Evolutionary conservation across 2,329 filamentous ascomycete genomes (phyloP), one percentile per base, ranked within the genome.

Genomic region (Microascus cirrosus): DNA sequence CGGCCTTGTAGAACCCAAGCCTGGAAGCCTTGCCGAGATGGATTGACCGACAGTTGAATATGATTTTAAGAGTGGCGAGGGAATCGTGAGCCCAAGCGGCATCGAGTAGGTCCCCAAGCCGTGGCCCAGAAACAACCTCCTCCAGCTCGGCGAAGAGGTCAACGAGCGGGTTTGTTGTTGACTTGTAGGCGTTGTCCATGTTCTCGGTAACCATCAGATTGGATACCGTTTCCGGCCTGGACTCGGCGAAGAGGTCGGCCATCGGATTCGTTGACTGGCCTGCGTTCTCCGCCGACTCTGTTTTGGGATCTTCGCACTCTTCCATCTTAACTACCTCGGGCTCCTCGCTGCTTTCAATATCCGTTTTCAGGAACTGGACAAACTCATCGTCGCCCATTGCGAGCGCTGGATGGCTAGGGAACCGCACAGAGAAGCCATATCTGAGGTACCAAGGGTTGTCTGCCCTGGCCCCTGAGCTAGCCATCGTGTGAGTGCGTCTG

Each of bases 11-110:
- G 60, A 81, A 79, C 1, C 69, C 69, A 2, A 65, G 58, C 24
- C 71, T 72, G 10, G 74, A 76, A 36, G 73, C 72, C 66, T 83
- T 84, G 18, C 82, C 81, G 0, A 84, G 67, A 59, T 84, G 81
- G 54, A 84, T 84, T n/a, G 79, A 82, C 11, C 82, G 75, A 1
- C 75, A 68, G 60, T 83, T 82, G 73, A 81, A 84, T 61, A 85
- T 79, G 62, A 84, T 74, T 64, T 82, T 82, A 34, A 84, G 71
- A 0, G 81, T 81, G 13, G 71, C 65, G 2, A 75, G 63, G 0
- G 76, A 61, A 59, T 83, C 77, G 1, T 69, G 64, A 1, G 65
- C 62, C 81, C 81, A 85, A 1, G 81, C 75, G 2, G 66, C 60
- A 2, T 74, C 65, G 34, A 84, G 74, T 1, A 78, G 64, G 13